Percentiles rank a stretch among this genome's conserved stretches.
Conservation (phyloP, 768 basidiomycete genomes). For the Dendrothele bispora region DNA sequence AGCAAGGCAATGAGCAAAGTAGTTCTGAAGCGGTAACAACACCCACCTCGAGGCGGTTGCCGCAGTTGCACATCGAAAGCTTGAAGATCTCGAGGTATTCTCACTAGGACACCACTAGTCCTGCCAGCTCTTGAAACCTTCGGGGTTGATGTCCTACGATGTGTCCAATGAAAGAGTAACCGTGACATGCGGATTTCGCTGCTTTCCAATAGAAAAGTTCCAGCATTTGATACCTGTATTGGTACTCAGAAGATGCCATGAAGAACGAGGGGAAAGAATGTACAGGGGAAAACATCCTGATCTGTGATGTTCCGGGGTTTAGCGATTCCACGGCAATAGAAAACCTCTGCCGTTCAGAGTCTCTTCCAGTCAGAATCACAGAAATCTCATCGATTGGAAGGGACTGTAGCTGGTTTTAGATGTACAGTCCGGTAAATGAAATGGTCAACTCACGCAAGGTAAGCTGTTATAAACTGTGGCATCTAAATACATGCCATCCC, state of each 20-base stretch:
- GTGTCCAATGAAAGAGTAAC: slow-evolving; percentile 66
- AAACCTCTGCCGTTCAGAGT: slow-evolving; percentile 63
- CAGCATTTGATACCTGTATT: slow-evolving; percentile 64
- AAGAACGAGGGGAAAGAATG: slow-evolving; percentile 23
- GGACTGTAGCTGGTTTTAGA: slow-evolving; percentile 40
- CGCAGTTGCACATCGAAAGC: slow-evolving; percentile 64
- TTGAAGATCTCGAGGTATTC: slow-evolving; percentile 60
- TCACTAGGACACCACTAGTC: slow-evolving; percentile 44
- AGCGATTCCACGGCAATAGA: slow-evolving; percentile 40
- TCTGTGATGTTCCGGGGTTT: slow-evolving; percentile 53
- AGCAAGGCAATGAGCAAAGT: background rate
- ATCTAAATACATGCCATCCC: slow-evolving; percentile 66
- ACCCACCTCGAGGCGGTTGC: slow-evolving; percentile 52
- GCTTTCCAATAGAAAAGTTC: slow-evolving; percentile 66
- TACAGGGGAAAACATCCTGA: slow-evolving; percentile 74
- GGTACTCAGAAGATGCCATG: slow-evolving; percentile 5
- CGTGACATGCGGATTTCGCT: slow-evolving; percentile 66
- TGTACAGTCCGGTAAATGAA: slow-evolving; percentile 1
- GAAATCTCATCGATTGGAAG: slow-evolving; percentile 63
- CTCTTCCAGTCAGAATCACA: slow-evolving; percentile 60
- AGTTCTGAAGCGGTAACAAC: background rate
- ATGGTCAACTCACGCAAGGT: slow-evolving; percentile 63
- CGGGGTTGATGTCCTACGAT: slow-evolving; percentile 34
- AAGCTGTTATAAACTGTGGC: slow-evolving; percentile 64
- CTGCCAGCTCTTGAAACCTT: slow-evolving; percentile 26